Conservation (phyloP, 139 green algal species). For the Picochlorum sp. region DNA sequence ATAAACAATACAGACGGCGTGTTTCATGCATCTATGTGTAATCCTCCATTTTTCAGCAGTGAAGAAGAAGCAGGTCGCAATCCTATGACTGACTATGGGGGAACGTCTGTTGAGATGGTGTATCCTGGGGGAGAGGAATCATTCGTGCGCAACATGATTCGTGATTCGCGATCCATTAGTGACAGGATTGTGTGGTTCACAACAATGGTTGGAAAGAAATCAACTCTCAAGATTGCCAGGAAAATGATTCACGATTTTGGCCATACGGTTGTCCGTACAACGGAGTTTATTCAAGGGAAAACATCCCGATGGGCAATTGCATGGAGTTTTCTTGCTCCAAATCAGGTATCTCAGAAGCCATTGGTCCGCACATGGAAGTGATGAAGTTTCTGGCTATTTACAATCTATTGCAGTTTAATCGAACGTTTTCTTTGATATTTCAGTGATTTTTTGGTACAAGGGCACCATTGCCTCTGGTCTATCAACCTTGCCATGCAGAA, state of each 20-base stretch:
- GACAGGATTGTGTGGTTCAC: conserved; percentile 57
- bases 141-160: conserved; percentile 78
- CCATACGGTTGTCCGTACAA: conserved; percentile 53
- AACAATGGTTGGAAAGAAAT: conserved; percentile 82
- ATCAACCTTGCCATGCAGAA: not conserved
- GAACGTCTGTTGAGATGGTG: conserved; percentile 75
- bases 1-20: conserved; percentile 14
- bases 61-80: conserved; percentile 69
- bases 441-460: conserved; percentile 8
- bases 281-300: conserved; percentile 73
- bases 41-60: conserved; percentile 90
- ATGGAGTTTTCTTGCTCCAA: conserved; percentile 64
- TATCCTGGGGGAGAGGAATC: conserved; percentile 78
- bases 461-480: not conserved
- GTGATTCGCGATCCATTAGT: conserved; percentile 49
- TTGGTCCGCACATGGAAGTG: conserved; percentile 10
- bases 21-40: conserved; percentile 85
- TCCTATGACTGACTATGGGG: conserved; percentile 63
- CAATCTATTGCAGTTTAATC: too few relatives aligned
- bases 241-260: conserved; percentile 22
- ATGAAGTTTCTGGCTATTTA: too few relatives aligned
- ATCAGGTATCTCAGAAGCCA: conserved; percentile 32
- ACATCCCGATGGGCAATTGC: conserved; percentile 78
- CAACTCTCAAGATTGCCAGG: conserved; percentile 32
- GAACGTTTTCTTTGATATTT: not conserved